Evolutionary conservation across 306 rosid genomes (phyloP), one percentile per base, ranked within the genome.

Genomic region (Vachellia collinsii): DNA sequence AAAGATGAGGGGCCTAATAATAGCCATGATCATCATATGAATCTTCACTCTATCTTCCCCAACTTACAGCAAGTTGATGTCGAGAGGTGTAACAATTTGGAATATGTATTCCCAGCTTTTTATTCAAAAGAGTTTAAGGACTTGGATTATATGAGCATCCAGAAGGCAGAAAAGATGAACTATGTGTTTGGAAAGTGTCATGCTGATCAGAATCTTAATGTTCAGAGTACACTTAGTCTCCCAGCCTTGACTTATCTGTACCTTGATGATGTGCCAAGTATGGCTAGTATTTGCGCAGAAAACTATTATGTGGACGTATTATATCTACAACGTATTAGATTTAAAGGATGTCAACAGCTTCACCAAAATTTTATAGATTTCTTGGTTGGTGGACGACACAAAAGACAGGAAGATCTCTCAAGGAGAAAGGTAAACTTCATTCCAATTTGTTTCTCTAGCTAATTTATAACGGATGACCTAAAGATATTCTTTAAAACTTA

Each of bases 61-160:
- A n/a, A 20, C 12, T 56, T 56, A 56, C 11, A 8, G 3, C 0
- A 0, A 7, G 62, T 56, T 56, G 0, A 6, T n/a, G 11, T 56
- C 5, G 1, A 0, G 1, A n/a, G 62, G 0, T 56, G 62, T 56
- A 19, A 56, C 12, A n/a, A 56, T 56, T 19, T 56, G 11, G 62
- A n/a, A 56, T 56, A 56, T 56, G 29, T 56, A 56, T 56, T 56
- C 29, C 29, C 29, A 1, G 29, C 62, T n/a, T 56, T 56, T 56
- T 56, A 56, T 3, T n/a, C 62, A 56, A 56, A 56, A 3, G 62
- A n/a, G 12, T 56, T 56, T 0, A 56, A 56, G 29, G 11, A 20
- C 29, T 20, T 56, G 12, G 13, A 56, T n/a, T 3, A 0, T 3
- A 29, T 56, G 25, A 3, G 1, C 25, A 56, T 56, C 6, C 0